These are phyloP conservation scores for Abrus pulchellus DNA, from an alignment of 306 rosid genomes.

Conservation along the genomic window DNA sequence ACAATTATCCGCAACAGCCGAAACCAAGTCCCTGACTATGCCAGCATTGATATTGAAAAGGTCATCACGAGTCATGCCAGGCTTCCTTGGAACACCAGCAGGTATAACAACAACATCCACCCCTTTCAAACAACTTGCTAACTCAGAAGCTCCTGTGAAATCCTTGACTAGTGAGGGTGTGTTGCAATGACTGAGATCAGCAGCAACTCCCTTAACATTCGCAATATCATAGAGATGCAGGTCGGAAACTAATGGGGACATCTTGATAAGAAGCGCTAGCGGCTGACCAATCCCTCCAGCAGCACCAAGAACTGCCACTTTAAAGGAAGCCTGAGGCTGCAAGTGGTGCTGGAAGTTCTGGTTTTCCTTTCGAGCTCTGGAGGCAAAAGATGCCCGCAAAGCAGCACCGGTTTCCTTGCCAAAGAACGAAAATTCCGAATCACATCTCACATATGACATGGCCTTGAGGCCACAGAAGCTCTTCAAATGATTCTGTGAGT, in stretches of 20 bases:
- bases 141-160: slow-evolving; percentile 86
- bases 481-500: slow-evolving; percentile 62
- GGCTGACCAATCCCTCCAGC: slow-evolving; percentile 99
- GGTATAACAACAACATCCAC: slow-evolving; percentile 93
- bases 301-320: slow-evolving; percentile 95
- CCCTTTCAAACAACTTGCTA: slow-evolving; percentile 71
- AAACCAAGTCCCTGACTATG: slow-evolving; percentile 82
- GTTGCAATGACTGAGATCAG: slow-evolving; percentile 97
- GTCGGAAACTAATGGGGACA: slow-evolving; percentile 91
- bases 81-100: slow-evolving; percentile 98
- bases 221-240: slow-evolving; percentile 94
- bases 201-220: slow-evolving; percentile 96
- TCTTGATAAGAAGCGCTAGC: slow-evolving; percentile 87
- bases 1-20: slow-evolving; percentile 93
- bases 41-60: slow-evolving; percentile 97
- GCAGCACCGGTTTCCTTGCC: slow-evolving; percentile 66
- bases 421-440: slow-evolving; percentile 66
- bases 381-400: slow-evolving; percentile 61
- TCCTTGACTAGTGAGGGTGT: slow-evolving; percentile 88
- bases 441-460: slow-evolving; percentile 50
- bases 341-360: slow-evolving; percentile 45
- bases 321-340: slow-evolving; percentile 87
- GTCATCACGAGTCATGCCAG: slow-evolving; percentile 99
- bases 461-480: slow-evolving; percentile 84
- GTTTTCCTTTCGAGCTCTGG: slow-evolving; percentile 63